Evolutionary conservation across 2,329 filamentous ascomycete genomes (phyloP), one percentile per base, ranked within the genome.

Genomic region (Bipolaris oryzae): DNA sequence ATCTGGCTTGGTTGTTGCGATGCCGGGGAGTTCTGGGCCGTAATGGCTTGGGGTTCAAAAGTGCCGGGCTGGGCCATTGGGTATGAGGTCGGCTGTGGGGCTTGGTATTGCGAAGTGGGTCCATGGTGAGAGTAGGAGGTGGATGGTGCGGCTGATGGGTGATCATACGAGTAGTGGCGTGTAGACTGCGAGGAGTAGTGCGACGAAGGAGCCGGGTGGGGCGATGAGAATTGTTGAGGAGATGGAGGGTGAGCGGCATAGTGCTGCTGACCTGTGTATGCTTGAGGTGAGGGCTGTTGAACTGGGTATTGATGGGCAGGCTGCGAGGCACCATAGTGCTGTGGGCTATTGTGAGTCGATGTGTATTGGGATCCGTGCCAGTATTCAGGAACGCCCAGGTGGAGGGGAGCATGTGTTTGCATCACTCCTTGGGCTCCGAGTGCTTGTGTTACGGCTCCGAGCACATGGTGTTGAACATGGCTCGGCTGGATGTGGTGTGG

Each of bases 321-420:
- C 20, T 67, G 67, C 31, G 65, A 48, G 7, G 70, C 58, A 11
- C 66, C 48, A 44, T 73, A 74, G 38, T 72, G 65, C 21, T 69
- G 66, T 2, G 66, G 55, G 23, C 61, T 65, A 3, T 70, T 66
- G 55, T 70, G 69, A 23, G 54, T 63, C 13, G 67, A 55, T n/a
- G 59, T 46, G 46, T 71, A 74, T 25, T 70, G 66, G 15, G 49
- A 53, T 7, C 66, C 61, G 23, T 69, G 64, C 72, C 72, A 75
- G 49, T 73, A 74, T n/a, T 72, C 71, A 1, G 68, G 64, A 10
- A 73, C 60, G 1, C 71, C 64, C 10, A 75, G 49, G 28, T 72
- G 70, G 18, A 72, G 64, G 15, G 68, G 63, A 2, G 59, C 58
- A 39, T 72, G 71, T 18, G 67, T 58, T 37, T 72, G 66, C 7